phyloP scores from a whole-genome alignment of 169 alveolate species.

The Eimeria falciformis region DNA sequence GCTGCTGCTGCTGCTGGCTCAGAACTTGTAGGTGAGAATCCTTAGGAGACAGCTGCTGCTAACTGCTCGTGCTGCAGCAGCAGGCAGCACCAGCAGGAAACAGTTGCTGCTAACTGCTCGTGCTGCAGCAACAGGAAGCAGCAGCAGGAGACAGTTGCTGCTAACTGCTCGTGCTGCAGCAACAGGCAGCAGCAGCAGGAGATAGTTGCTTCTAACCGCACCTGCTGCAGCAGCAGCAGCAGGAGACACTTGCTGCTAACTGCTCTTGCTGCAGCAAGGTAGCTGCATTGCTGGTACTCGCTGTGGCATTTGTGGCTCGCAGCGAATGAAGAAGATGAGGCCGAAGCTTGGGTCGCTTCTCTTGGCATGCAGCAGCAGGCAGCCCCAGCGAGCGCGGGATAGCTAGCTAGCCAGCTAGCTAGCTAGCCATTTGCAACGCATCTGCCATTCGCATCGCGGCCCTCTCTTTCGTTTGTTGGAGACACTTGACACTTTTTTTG shows the following conservation, averaged over 20 bases:
- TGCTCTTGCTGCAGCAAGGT: constrained; percentile 10
- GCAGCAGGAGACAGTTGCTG: background rate
- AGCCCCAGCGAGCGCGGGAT: background rate
- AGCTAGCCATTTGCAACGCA: background rate
- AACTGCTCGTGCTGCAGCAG: background rate
- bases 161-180: constrained; percentile 13
- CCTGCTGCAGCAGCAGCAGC: constrained; percentile 2
- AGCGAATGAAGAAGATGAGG: background rate
- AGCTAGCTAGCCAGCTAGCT: constrained; percentile 6
- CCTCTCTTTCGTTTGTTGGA: background rate
- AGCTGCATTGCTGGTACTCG: background rate
- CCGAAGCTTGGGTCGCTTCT: background rate
- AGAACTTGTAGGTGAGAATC: too few relatives aligned
- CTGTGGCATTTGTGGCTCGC: background rate
- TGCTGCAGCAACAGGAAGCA: background rate
- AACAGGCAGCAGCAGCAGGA: background rate
- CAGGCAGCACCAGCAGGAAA: background rate
- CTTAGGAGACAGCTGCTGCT: too few relatives aligned
- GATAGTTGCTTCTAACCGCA: background rate
- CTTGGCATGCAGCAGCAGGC: constrained; percentile 19
- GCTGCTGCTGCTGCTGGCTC: constrained; percentile 49
- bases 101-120: background rate
- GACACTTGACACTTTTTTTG: background rate
- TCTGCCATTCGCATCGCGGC: background rate
- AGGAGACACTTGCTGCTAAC: background rate